Evolutionary conservation across 352 stramenopile species (phyloP), one percentile per base, ranked within the genome.

Genomic region (Poterioochromonas sp.): DNA sequence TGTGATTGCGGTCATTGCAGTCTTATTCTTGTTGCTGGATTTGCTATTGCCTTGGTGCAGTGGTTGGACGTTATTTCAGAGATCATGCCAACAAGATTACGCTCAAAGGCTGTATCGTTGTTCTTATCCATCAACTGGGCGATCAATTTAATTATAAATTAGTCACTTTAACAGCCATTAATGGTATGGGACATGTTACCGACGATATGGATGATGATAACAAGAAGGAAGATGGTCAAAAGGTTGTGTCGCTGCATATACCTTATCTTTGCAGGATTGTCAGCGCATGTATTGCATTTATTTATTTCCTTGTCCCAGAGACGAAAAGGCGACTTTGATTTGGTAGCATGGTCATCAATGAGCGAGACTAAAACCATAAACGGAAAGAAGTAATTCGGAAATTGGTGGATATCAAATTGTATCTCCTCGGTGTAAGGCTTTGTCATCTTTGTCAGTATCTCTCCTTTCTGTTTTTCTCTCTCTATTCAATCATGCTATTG

Each of bases 41-140:
- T 94, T 81, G 89, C 89, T 18, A 79, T 94, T 12, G 88, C 89
- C 0, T 83, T 93, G 90, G 89, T 0, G 86, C 88, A n/a, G 60
- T 71, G 68, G 51, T 63, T 40, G 88, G 87, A 93, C 20, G 83
- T 94, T 32, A 79, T 94, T 34, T 86, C 86, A 22, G 89, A 95
- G 60, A 91, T 94, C 71, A 93, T 91, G 5, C 89, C 89, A 0
- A 90, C 92, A 43, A 83, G 90, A 62, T 90, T 95, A 41, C 87
- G 90, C 26, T 87, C 87, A n/a, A 88, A 86, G 43, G 89, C 88
- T 39, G 92, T 94, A 40, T 83, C 87, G 40, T 82, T 94, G 41
- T 94, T 92, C 79, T 92, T 93, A 86, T 84, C 84, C 12, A 82
- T 87, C 40, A 92, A 89, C 77, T 95, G 92, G 81, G 81, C 91